A percentile compares a stretch with the other conserved stretches of the same genome.
Evolutionary conservation across 169 alveolate genomes (phyloP).

Genomic region (Eimeria tenella): DNA sequence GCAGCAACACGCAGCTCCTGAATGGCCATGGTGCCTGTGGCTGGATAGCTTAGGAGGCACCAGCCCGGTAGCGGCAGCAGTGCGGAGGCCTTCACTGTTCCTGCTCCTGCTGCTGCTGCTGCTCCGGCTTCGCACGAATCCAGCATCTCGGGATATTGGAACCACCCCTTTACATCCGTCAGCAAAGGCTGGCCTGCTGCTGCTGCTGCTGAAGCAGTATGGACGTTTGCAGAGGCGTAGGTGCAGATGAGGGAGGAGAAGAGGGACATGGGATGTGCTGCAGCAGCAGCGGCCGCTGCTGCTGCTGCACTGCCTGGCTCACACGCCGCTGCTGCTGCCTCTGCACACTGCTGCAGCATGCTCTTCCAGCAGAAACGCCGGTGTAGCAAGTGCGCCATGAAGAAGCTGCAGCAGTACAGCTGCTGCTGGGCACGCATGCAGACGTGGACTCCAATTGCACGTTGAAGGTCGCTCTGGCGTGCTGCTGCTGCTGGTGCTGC

Average conservation of each 20-base stretch:
- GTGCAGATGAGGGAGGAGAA: slow-evolving; percentile 52
- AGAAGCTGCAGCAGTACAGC: slow-evolving; percentile 66
- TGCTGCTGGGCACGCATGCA: slow-evolving; percentile 76
- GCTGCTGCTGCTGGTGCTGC: slow-evolving; percentile 54
- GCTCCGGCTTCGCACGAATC: neutral
- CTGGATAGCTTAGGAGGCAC: slow-evolving; percentile 65
- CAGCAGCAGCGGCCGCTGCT: slow-evolving; percentile 32
- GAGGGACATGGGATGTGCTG: slow-evolving; percentile 59
- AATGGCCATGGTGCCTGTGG: neutral
- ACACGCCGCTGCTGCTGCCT: slow-evolving; percentile 16
- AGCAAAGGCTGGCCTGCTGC: slow-evolving; percentile 14
- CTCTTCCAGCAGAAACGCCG: slow-evolving; percentile 27
- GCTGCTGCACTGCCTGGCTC: slow-evolving; percentile 36
- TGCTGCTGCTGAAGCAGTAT: slow-evolving; percentile 41
- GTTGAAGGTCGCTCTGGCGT: slow-evolving; percentile 8
- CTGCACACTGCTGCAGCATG: slow-evolving; percentile 38
- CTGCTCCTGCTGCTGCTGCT: slow-evolving; percentile 43
- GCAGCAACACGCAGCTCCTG: slow-evolving; percentile 61
- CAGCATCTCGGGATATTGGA: slow-evolving; percentile 15
- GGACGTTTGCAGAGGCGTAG: slow-evolving; percentile 16
- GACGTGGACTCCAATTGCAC: slow-evolving; percentile 2
- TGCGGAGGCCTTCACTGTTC: slow-evolving; percentile 18
- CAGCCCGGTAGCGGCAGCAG: slow-evolving; percentile 67
- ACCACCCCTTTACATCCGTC: slow-evolving; percentile 33
- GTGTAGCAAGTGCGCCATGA: slow-evolving; percentile 72